Percentiles rank a stretch among this genome's conserved stretches.
These are phyloP conservation scores for Rhynchospora tenuis DNA, from an alignment of 176 grass and related monocot species.

Conservation along the genomic window DNA sequence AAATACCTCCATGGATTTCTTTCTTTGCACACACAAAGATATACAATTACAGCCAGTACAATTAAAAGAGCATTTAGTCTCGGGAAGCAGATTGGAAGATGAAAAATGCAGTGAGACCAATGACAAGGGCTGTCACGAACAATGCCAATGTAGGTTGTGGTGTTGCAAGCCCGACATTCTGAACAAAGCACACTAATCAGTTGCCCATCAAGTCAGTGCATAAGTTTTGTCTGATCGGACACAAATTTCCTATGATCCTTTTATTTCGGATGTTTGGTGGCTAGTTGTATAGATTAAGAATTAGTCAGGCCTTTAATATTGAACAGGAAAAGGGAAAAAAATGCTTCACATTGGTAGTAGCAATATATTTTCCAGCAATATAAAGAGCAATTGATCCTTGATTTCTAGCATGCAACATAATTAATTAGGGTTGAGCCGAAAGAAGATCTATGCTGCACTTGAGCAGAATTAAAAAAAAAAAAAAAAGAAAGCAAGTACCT, in stretches of 20 bases:
- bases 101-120: constrained; percentile 64
- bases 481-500: constrained; percentile 31
- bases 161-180: constrained; percentile 62
- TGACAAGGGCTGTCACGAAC: constrained; percentile 58
- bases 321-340: background rate
- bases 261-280: background rate
- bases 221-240: background rate
- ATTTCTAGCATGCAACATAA: background rate
- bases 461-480: background rate
- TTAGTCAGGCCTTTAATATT: background rate
- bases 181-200: constrained; percentile 13
- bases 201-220: background rate
- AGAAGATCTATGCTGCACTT: background rate
- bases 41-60: background rate
- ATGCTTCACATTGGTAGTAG: background rate
- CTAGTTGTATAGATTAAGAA: background rate
- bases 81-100: constrained; percentile 58
- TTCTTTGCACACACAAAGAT: background rate
- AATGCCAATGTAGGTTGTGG: constrained; percentile 58
- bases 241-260: background rate
- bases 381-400: background rate
- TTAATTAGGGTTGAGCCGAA: background rate
- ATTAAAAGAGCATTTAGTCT: constrained; percentile 18
- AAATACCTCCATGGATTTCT: background rate
- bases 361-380: background rate